Evolutionary conservation across 169 alveolate genomes (phyloP), one percentile per base, ranked within the genome.

Genomic region (Sarcocystis neurona): DNA sequence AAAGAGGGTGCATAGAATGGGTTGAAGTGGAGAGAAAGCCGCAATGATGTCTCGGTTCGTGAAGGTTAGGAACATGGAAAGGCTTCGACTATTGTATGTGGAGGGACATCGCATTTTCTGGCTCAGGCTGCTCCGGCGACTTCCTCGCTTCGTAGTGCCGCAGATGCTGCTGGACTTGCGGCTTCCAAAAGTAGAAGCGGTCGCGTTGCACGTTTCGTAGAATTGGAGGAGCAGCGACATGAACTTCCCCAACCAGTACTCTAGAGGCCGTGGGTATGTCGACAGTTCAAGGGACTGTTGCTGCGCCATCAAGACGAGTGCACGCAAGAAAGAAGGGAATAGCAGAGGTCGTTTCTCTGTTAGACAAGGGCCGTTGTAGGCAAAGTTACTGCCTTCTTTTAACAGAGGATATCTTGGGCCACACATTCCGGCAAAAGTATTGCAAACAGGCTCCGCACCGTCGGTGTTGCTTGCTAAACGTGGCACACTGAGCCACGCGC

Each of bases 111-210:
- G 34, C 82, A 72, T 72, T 39, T 72, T 72, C 4, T 53, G 23
- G 82, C 82, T 72, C 43, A 72, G 82, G 53, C 82, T 72, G 82
- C 82, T 72, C 6, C 82, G 82, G 23, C 82, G 39, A 37, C 56
- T 72, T n/a, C 56, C 23, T 39, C 82, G 53, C 56, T 43, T 37
- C 27, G 39, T 30, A 8, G 39, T 1, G 32, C 82, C 53, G 56
- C 47, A 39, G 2, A 23, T n/a, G 46, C 82, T 72, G 58, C 58
- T 39, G 18, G 23, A 5, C 58, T 53, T 43, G 82, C 82, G 20
- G 47, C 27, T 72, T 27, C 82, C 32, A 12, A 27, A 1, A 39
- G 30, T 20, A 37, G 43, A 30, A 6, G 41, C 75, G 34, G 41
- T 5, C 75, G 41, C 34, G 34, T 30, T 37, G 53, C 82, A 72